phyloP scores from a whole-genome alignment of 192 early-diverging fungal genomes.

The Backusella macrospora region DNA sequence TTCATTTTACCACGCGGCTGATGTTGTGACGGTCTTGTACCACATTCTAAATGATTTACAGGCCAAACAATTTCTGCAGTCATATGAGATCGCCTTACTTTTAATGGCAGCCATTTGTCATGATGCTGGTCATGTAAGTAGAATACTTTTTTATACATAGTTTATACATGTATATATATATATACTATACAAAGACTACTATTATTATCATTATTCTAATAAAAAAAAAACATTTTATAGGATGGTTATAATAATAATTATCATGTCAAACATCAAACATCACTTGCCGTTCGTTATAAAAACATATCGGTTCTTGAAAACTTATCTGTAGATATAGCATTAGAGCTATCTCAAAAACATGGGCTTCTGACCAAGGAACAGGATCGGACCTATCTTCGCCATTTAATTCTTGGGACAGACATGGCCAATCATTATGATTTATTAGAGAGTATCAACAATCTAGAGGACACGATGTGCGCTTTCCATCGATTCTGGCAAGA shows the following conservation, averaged over 20 bases:
- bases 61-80: slow-evolving; percentile 62
- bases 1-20: slow-evolving; percentile 88
- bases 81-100: slow-evolving; percentile 71
- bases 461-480: slow-evolving; percentile 40
- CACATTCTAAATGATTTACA: slow-evolving; percentile 73
- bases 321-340: slow-evolving; percentile 74
- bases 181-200: too few relatives aligned
- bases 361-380: slow-evolving; percentile 49
- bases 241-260: slow-evolving; percentile 90
- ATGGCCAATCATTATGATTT: slow-evolving; percentile 42
- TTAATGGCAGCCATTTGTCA: slow-evolving; percentile 85
- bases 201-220: too few relatives aligned
- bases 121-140: slow-evolving; percentile 79
- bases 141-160: background rate
- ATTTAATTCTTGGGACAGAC: background rate
- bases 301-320: slow-evolving; percentile 83
- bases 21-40: slow-evolving; percentile 82
- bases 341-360: slow-evolving; percentile 71
- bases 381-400: slow-evolving; percentile 38
- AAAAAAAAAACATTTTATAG: slow-evolving; percentile 35
- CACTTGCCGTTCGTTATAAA: slow-evolving; percentile 69
- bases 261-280: slow-evolving; percentile 84
- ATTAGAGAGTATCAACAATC: slow-evolving; percentile 41
- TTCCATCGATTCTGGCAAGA: slow-evolving; percentile 67
- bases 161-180: background rate